A percentile compares a stretch with the other conserved stretches of the same genome.
phyloP scores from a whole-genome alignment of 1,139 yeast species.

The Candida mesenterica region DNA sequence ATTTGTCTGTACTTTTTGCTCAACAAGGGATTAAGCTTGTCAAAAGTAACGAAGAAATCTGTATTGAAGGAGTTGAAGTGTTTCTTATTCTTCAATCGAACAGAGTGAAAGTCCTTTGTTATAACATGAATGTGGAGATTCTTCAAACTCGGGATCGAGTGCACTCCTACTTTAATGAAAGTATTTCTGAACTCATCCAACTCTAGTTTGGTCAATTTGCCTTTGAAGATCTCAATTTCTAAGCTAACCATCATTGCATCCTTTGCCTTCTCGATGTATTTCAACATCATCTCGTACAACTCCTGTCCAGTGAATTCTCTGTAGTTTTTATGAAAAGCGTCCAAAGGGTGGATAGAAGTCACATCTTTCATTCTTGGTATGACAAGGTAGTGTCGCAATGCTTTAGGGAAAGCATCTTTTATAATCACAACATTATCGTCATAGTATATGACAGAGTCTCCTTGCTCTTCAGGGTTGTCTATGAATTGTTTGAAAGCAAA shows the following conservation, averaged over 20 bases:
- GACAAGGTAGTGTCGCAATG: slow-evolving; percentile 58
- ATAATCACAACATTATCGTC: slow-evolving; percentile 59
- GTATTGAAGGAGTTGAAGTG: slow-evolving; percentile 76
- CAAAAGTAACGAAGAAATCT: slow-evolving; percentile 58
- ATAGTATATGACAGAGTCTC: slow-evolving; percentile 29
- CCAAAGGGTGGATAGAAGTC: slow-evolving; percentile 52
- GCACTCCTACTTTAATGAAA: slow-evolving; percentile 63
- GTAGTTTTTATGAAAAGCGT: slow-evolving; percentile 40
- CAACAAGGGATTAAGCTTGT: slow-evolving; percentile 24
- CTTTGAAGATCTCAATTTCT: slow-evolving; percentile 6
- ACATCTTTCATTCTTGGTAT: slow-evolving; percentile 49
- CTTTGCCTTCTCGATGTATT: slow-evolving; percentile 45
- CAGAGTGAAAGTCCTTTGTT: slow-evolving; percentile 60
- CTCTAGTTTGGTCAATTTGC: slow-evolving; percentile 9
- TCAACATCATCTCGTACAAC: slow-evolving; percentile 29
- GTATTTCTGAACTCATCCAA: slow-evolving; percentile 23
- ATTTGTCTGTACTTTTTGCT: slow-evolving; percentile 10
- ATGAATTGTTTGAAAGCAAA: slow-evolving; percentile 36
- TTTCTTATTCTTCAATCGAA: slow-evolving; percentile 53
- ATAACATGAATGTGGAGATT: slow-evolving; percentile 75
- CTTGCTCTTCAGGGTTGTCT: slow-evolving; percentile 22
- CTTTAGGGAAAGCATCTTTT: slow-evolving; percentile 63
- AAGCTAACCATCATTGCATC: slow-evolving; percentile 39
- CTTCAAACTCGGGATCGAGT: slow-evolving; percentile 65
- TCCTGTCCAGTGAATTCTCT: slow-evolving; percentile 16